Evolutionary conservation across 768 basidiomycete genomes (phyloP), one percentile per base, ranked within the genome.

Genomic region (Harrya chromipes): DNA sequence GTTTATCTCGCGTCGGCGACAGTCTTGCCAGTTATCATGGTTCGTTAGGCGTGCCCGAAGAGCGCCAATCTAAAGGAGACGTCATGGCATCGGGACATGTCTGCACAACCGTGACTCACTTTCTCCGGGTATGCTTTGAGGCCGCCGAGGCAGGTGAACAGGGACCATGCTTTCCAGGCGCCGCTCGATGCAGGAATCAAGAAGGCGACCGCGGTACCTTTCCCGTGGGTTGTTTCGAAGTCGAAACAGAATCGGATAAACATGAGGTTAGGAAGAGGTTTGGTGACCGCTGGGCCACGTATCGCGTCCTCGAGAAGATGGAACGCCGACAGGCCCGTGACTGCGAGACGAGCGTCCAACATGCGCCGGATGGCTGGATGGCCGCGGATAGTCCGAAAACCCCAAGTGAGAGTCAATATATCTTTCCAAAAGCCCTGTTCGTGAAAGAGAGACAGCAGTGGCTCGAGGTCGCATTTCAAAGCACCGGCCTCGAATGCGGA

Each of bases 161-260:
- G 52, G 13, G 74, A 72, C 61, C 81, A 77, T 0, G 82, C 82
- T 59, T 75, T 81, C 87, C 85, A 87, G n/a, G 42, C 38, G 27
- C 63, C 64, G 21, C 48, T 33, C 4, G 71, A 62, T 11, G 61
- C 61, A 3, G 69, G 56, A 0, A 85, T 70, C 20, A 87, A 70
- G 29, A 81, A 74, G 8, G 72, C 72, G 29, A 87, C 64, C 4
- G 82, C 83, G 1, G 73, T 74, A 1, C 75, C 79, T 6, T 70
- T 58, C 0, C 81, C 85, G 1, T 75, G 63, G 1, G 62, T 52
- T 5, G 71, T 71, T 6, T 77, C 79, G 54, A 86, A 87, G 5
- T 67, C 73, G 60, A 88, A 84, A 46, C 78, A 63, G 26, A 75
- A 65, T 23, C 77, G 75, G 39, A 87, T 63, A 78, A 83, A 87